Base-by-base conservation (phyloP, 2,329 filamentous ascomycete genomes). In the Metarhizium sp. region DNA sequence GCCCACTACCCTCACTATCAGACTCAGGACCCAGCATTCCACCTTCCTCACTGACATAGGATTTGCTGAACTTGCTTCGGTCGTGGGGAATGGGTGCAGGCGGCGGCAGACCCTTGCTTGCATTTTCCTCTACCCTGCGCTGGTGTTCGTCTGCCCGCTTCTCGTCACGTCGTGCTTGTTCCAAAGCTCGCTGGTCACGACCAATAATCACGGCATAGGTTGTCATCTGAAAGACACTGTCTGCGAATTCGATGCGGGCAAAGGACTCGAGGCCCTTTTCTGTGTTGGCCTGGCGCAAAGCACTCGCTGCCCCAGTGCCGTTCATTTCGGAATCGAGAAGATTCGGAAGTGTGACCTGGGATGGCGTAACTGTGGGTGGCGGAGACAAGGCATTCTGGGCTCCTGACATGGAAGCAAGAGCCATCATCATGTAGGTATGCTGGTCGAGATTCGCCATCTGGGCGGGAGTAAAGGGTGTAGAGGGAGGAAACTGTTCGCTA, bases 141-240 rank as follows among this genome's bases (percentile, higher is more conserved):
- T 70, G 69, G 59, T 78, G 74, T 52, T 74, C 71, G 43, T 76
- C 73, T 38, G 72, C 69, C 38, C 75, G 72, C 58, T 71, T 76
- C 64, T 79, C 76, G 57, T 82, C 76, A 55, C 73, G 72, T 48
- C 76, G 74, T 25, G 81, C 81, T 61, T 80, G 76, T 54, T 77
- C 71, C 60, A 82, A 70, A 10, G 83, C 83, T 53, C 76, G 72
- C 63, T 84, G 77, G 68, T 91, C 87, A 58, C 88, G 84, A 54
- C 87, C 87, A 32, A 92, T 81, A 55, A 88, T 80, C 61, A 91
- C 79, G 53, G 81, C 78, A 62, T 85, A 86, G 1, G 86, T 90
- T 52, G 84, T 89, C 83, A 92, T 87, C 69, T 88, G 87, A 67
- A 88, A 91, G 55, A 84, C 80, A 65, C 87, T 86, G 73, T 92